Base-by-base conservation (phyloP, 1,139 yeast species). In the Saccharomycopsis crataegensis region DNA sequence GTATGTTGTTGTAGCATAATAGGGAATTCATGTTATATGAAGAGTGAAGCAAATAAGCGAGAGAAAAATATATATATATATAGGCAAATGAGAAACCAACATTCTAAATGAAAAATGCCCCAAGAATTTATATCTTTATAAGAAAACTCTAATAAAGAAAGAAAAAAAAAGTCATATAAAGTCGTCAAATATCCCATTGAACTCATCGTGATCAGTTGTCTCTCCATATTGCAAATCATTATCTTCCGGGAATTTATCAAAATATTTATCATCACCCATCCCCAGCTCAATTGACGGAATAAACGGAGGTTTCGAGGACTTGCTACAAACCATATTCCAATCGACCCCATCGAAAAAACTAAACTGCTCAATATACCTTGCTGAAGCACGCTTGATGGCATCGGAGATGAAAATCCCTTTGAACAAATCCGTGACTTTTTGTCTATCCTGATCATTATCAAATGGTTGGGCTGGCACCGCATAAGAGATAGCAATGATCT, bases 191-290 rank as follows among this genome's bases (percentile, higher is more conserved):
- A 49, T 11, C 8, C 34, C 48, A 17, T 28, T 43, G 33, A 17
- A 45, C 31, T 50, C 11, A 22, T n/a, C 43, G 22, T 32, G n/a
- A 14, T 22, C 49, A 14, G 12, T 22, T 22, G 28, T 22, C 4
- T 22, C 28, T 22, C 28, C 28, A 22, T 22, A 22, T 4, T 22
- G 2, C 4, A 22, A 22, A 22, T 22, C 28, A 22, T 22, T 40
- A 37, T 52, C 55, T 34, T 52, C 55, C 28, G 55, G 55, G 37
- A 43, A 52, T 32, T 45, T 43, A 38, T 52, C 55, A 52, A 52
- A 52, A 36, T 52, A 48, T 36, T 38, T 48, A 8, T 49, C 9
- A 42, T 37, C 40, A 8, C 28, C 28, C 28, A 4, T 51, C 54
- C 14, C 16, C 11, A 8, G 11, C 8, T 17, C 33, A 12, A 51